Conservation (phyloP, 305 asterid genomes). For the Lippia alba region DNA sequence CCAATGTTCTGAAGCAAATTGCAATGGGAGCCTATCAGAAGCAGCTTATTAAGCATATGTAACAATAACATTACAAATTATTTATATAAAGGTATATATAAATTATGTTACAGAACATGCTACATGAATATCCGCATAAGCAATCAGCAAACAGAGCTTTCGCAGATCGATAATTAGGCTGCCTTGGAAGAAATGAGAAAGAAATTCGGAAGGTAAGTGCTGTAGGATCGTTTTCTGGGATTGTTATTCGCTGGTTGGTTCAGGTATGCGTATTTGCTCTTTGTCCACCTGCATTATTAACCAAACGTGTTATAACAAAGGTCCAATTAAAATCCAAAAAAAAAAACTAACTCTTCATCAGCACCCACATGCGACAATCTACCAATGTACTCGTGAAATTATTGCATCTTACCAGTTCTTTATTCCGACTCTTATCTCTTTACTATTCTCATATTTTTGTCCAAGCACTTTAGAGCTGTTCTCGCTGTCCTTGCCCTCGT, state of each 20-base stretch:
- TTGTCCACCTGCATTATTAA: constrained; percentile 66
- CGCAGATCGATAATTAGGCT: neutral
- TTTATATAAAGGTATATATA: neutral
- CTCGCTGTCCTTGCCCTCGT: constrained; percentile 15
- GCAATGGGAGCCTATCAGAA: neutral
- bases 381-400: neutral
- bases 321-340: too few species aligned
- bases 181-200: constrained; percentile 22
- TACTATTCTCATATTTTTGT: constrained; percentile 27
- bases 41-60: neutral
- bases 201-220: constrained; percentile 38
- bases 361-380: neutral
- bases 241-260: constrained; percentile 53
- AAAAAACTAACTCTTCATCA: too few species aligned
- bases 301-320: neutral
- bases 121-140: neutral
- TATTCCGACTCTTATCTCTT: constrained; percentile 47
- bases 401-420: constrained; percentile 58
- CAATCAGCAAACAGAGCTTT: neutral
- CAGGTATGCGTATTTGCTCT: constrained; percentile 67
- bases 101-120: neutral
- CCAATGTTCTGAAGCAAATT: neutral
- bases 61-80: neutral
- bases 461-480: constrained; percentile 12
- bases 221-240: constrained; percentile 33